Conservation (phyloP, 164 flowering plant genomes). For the Berberis vulgaris region DNA sequence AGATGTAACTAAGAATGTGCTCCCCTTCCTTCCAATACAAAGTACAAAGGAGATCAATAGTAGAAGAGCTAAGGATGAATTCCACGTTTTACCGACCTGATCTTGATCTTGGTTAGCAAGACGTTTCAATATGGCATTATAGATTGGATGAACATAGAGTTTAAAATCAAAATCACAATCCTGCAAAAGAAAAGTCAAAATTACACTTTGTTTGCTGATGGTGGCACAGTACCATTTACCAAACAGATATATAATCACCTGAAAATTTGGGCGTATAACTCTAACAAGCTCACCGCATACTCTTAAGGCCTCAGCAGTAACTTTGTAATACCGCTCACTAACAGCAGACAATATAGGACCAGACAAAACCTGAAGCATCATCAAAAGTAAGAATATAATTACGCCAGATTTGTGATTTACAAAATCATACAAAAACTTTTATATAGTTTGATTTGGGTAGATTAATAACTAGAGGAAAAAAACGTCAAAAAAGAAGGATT, state of each 20-base stretch:
- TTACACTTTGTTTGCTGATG: neutral
- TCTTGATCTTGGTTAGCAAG: conserved; percentile 98
- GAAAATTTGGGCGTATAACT: conserved; percentile 77
- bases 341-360: conserved; percentile 85
- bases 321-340: conserved; percentile 96
- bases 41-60: neutral
- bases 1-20: neutral
- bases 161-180: conserved; percentile 62
- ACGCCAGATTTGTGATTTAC: neutral
- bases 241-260: conserved; percentile 33
- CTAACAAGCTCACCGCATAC: conserved; percentile 97
- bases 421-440: neutral
- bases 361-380: conserved; percentile 59
- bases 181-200: conserved; percentile 28
- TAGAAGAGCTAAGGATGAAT: neutral
- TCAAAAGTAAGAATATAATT: neutral
- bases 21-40: neutral
- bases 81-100: conserved; percentile 48
- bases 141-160: conserved; percentile 86
- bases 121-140: conserved; percentile 81
- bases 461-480: no score
- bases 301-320: conserved; percentile 95
- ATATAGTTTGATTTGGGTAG: neutral
- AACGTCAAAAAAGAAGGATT: no score
- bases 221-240: neutral